Evolutionary conservation across 352 stramenopile species (phyloP).

Genomic region (Blastocystis sp.): DNA sequence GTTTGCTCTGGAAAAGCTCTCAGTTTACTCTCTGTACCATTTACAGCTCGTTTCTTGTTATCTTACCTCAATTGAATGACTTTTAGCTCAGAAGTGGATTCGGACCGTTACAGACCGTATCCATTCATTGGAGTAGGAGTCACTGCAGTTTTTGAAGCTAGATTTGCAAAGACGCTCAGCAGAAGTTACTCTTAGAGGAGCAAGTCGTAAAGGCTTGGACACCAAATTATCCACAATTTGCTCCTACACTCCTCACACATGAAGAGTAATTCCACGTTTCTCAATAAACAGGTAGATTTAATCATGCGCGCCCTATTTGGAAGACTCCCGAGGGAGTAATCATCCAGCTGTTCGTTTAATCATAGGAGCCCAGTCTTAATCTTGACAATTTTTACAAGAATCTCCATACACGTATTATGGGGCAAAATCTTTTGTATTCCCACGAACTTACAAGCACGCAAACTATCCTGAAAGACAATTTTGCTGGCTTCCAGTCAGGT

Average conservation of each 20-base stretch:
- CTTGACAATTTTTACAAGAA: constrained; percentile 2
- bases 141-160: not conserved
- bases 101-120: not conserved
- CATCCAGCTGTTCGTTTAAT: not conserved
- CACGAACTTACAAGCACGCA: constrained; percentile 47
- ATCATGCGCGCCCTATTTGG: not conserved
- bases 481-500: not conserved
- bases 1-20: not conserved
- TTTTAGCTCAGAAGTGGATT: not conserved
- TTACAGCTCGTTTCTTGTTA: not conserved
- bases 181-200: not conserved
- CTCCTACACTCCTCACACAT: not conserved
- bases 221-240: not conserved
- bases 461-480: constrained; percentile 33
- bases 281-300: not conserved
- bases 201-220: not conserved
- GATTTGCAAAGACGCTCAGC: not conserved
- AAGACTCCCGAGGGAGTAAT: not conserved
- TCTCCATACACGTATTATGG: not conserved
- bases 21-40: not conserved
- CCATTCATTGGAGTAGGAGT: constrained; percentile 1
- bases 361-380: constrained; percentile 3
- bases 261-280: not conserved
- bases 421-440: constrained; percentile 33
- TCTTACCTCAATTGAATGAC: not conserved